phyloP scores from a whole-genome alignment of 108 stramenopile species.

The Discostella stelligeroides region DNA sequence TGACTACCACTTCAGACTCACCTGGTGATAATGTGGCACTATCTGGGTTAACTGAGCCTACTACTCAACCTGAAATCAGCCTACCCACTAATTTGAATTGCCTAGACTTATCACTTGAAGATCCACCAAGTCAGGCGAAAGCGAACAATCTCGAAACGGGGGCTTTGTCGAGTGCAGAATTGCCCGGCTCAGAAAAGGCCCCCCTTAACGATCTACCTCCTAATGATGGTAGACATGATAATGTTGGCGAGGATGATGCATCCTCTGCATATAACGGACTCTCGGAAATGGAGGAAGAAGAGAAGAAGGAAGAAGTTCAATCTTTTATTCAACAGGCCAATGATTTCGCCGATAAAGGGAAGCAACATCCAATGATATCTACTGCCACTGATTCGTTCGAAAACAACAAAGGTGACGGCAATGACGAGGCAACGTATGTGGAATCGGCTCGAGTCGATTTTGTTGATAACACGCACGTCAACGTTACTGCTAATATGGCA shows the following conservation, averaged over 20 bases:
- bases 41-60: slow-evolving; percentile 10
- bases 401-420: background rate
- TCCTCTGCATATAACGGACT: background rate
- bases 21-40: background rate
- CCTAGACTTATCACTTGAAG: background rate
- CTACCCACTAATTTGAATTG: background rate
- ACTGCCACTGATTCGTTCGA: background rate
- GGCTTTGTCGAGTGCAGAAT: background rate
- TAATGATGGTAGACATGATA: background rate
- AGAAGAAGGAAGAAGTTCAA: no score
- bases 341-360: no score
- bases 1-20: background rate
- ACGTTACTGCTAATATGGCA: background rate
- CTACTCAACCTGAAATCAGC: background rate
- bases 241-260: background rate
- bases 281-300: background rate
- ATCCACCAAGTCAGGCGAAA: background rate
- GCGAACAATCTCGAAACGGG: background rate
- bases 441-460: background rate
- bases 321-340: no score
- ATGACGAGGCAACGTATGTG: background rate
- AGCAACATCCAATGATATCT: no score
- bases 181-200: background rate
- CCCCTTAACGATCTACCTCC: background rate
- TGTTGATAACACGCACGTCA: background rate